Base-by-base conservation (phyloP, 768 basidiomycete genomes). In the Boletus reticuloceps region DNA sequence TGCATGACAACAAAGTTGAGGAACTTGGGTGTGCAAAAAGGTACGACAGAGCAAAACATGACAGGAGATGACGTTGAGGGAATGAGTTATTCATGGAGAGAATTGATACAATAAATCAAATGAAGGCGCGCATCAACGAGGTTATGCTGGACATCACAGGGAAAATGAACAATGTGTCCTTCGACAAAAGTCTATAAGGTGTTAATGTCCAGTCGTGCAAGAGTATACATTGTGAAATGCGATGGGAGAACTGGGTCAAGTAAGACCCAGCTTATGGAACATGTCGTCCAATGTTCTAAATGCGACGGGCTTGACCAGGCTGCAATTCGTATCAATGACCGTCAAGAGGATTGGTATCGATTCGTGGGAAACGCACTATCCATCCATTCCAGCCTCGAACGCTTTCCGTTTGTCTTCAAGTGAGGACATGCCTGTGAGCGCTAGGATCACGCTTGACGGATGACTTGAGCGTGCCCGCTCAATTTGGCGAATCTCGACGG, bases 231-330 rank as follows among this genome's bases (percentile, higher is more conserved):
- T 50, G 47, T 53, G 20, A 40, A 56, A 55, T 67, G 59, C 50
- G 37, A 41, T 56, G 45, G 19, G 39, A 45, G 39, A 34, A 34
- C 19, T 22, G 54, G 32, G 48, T 77, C 65, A 79, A 61, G 75
- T 65, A 14, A 79, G 69, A 22, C 88, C 87, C 41, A 92, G 75
- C 70, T 82, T 87, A 52, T 79, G 79, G 67, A 93, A 91, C 83
- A 90, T 89, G 60, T 86, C 83, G 53, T 94, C 88, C 19, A 98
- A 73, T 16, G 87, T 93, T 66, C 88, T 92, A 75, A 98, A 90
- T n/a, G 91, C 90, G 19, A 98, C 93, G 12, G 95, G 95, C 71
- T 98, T 98, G 54, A 97, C 91, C 19, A 96, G 81, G 65, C 94
- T 95, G 58, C 58, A 0, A 42, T 16, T 32, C 25, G 39, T 25